A percentile compares a stretch with the other conserved stretches of the same genome.
Evolutionary conservation across 371 early-diverging fungal species (phyloP).

Genomic region (Apophysomyces trapeziformis): DNA sequence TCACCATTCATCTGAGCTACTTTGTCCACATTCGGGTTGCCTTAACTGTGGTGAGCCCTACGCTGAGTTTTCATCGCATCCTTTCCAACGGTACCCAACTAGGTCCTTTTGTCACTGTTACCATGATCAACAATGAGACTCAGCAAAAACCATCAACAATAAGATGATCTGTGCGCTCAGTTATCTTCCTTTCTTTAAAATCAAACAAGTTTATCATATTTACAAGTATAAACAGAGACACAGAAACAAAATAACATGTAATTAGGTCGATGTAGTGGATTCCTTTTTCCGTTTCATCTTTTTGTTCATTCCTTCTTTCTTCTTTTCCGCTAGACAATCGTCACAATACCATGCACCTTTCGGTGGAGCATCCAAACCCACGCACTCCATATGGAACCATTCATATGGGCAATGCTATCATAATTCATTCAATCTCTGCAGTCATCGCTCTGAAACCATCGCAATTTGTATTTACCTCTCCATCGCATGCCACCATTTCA

Average conservation of each 20-base stretch:
- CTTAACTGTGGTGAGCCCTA: too few species aligned
- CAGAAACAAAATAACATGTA: not conserved
- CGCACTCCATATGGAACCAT: slow-evolving; percentile 97
- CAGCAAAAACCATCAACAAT: too few species aligned
- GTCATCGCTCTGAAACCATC: too few species aligned
- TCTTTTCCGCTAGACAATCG: slow-evolving; percentile 63
- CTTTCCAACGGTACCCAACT: too few species aligned
- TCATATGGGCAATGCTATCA: slow-evolving; percentile 66
- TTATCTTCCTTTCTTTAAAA: not conserved
- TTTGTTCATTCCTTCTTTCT: slow-evolving; percentile 39
- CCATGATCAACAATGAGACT: too few species aligned
- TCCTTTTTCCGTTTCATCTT: slow-evolving; percentile 38
- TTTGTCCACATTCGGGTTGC: too few species aligned
- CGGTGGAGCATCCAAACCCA: slow-evolving; percentile 82
- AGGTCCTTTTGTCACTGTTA: too few species aligned
- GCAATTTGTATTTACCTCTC: slow-evolving; percentile 63
- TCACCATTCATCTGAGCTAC: too few species aligned
- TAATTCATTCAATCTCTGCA: too few species aligned
- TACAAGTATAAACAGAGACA: not conserved
- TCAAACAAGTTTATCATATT: not conserved
- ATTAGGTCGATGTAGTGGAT: not conserved
- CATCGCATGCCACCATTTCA: slow-evolving; percentile 97
- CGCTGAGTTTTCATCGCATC: too few species aligned
- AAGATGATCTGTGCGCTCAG: slow-evolving; percentile 3
- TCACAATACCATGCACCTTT: slow-evolving; percentile 94